phyloP scores from a whole-genome alignment of 1,284 basidiomycete genomes.

The Phenoliferia sp. region DNA sequence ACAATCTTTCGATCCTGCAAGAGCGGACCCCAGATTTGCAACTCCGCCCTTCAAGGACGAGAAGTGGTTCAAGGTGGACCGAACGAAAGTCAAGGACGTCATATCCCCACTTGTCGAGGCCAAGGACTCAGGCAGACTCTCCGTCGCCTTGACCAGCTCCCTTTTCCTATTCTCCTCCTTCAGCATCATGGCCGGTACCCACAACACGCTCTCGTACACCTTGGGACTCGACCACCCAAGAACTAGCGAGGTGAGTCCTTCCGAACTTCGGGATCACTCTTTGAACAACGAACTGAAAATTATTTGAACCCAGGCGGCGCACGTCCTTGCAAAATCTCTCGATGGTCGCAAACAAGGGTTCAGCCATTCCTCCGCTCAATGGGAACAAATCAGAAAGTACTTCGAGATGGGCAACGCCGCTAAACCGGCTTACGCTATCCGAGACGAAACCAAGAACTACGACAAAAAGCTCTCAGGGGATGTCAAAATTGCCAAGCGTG shows the following conservation, averaged over 20 bases:
- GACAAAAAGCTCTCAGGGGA: background rate
- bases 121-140: background rate
- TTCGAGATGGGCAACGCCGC: constrained; percentile 4
- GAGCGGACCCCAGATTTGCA: constrained; percentile 30
- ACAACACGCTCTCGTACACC: constrained; percentile 17
- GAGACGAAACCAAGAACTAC: constrained; percentile 2
- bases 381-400: constrained; percentile 3
- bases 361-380: constrained; percentile 8
- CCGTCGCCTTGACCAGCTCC: constrained; percentile 8
- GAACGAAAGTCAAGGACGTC: constrained; percentile 19
- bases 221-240: constrained; percentile 7
- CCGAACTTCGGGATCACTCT: too few species aligned
- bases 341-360: constrained; percentile 32
- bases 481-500: background rate
- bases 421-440: constrained; percentile 7
- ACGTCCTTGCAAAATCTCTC: constrained; percentile 29
- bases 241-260: constrained; percentile 6
- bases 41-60: constrained; percentile 32
- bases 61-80: constrained; percentile 32
- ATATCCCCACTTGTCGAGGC: constrained; percentile 16
- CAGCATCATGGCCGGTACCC: constrained; percentile 11
- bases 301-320: constrained; percentile 5
- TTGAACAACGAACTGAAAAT: background rate
- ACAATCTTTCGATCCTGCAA: constrained; percentile 17
- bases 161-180: constrained; percentile 12